Evolutionary conservation across 345 rosid genomes (phyloP), one percentile per base, ranked within the genome.

Genomic region (Salix exigua): DNA sequence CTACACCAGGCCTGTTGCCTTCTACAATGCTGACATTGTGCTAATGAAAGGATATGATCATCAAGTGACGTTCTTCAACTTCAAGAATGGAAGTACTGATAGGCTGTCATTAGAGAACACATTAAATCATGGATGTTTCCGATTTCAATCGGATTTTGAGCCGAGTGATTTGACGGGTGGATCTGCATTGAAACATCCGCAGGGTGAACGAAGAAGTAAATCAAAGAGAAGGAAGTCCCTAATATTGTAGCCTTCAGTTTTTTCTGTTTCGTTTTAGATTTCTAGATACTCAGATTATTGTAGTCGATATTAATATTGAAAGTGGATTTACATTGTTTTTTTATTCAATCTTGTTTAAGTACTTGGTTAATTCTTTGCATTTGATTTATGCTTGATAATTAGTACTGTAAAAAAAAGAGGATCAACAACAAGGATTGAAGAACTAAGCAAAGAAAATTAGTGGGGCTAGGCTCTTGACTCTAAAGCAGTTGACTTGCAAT

Each of bases 141-240:
- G 19, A 1, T 62, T 73, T 26, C 68, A 64, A 42, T 73, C 76
- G 1, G 76, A 62, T 42, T 28, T 25, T 12, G 76, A 73, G 60
- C 28, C 23, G 1, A 7, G 61, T 18, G 28, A 61, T 73, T 21
- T 73, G 38, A 42, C 44, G 42, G 48, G 21, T 28, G 42, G 30
- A 16, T 60, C 16, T 19, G 10, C 19, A 25, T 19, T 60, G 40
- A 60, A 25, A 13, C 31, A 12, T 19, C 25, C 6, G 8, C 9
- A 13, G 21, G 10, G 3, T 5, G 7, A 7, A 70, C 6, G 25
- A 31, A 31, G 40, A 31, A 71, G n/a, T 9, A 31, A 53, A 33
- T 53, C 74, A 71, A 28, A 48, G 26, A 18, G 26, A 9, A 25
- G 14, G 38, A 5, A 44, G 37, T 31, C 44, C 11, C 44, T 10